Base-by-base conservation (phyloP, 345 rosid species). In the Euphorbia tirucalli region DNA sequence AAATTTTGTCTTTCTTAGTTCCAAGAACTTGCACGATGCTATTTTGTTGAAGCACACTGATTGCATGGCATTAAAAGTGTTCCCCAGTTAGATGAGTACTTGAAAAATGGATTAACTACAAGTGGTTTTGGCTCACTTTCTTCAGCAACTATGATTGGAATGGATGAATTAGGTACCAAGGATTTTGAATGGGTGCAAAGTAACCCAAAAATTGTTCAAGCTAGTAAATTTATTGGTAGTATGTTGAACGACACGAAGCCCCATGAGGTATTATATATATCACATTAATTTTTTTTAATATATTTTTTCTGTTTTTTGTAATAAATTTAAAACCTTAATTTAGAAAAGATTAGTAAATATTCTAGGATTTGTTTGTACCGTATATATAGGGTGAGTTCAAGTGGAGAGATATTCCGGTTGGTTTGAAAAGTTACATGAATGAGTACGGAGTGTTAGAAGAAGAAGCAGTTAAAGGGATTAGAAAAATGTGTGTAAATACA, bases 351-450 rank as follows among this genome's bases (percentile, higher is more conserved):
- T 54, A 0, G 1, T 54, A n/a, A 54, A 54, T n/a, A n/a, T n/a
- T n/a, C n/a, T n/a, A n/a, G n/a, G n/a, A n/a, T n/a, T 19, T 54
- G 7, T 1, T 0, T 14, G n/a, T 3, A 25, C 11, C 19, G 0
- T 24, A 16, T 14, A 7, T 49, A 48, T 52, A 71, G 75, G 49
- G 8, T 10, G 75, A 72, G 52, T 28, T 31, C 8, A 54, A 25
- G 31, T 32, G 65, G 31, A 37, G 31, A 25, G 25, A 65, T 7
- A 8, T 37, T 7, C 14, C 57, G 10, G 50, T 68, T 0, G 52
- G 41, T 7, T 30, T 73, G 27, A 5, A 73, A n/a, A 31, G 70
- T 21, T 65, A 73, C 31, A 73, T 65, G 65, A 56, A 65, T 3
- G 57, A 73, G 19, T 25, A 72, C 39, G 68, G 62, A 6, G 61